Conservation (phyloP, 78 protist genomes). For the Dictyostelium firmibasis region DNA sequence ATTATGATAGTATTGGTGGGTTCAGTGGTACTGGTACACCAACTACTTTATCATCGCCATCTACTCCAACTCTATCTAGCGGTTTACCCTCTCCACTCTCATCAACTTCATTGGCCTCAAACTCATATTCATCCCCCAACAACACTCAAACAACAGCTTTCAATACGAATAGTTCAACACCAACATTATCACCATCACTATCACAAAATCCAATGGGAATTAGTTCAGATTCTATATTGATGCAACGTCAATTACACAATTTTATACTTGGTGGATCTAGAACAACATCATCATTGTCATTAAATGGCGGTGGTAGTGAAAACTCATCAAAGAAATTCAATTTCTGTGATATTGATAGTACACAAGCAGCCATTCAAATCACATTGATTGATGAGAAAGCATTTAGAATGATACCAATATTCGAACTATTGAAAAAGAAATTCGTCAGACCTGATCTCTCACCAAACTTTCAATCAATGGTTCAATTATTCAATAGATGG, state of each 20-base stretch:
- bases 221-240: background rate
- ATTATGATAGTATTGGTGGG: background rate
- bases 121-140: background rate
- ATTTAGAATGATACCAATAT: conserved; percentile 8
- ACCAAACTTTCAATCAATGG: conserved; percentile 56
- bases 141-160: background rate
- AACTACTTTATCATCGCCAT: background rate
- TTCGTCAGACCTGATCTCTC: conserved; percentile 30
- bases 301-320: background rate
- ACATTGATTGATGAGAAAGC: conserved; percentile 50
- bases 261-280: conserved; percentile 22
- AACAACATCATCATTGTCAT: background rate
- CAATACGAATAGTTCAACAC: background rate
- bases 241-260: background rate
- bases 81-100: background rate
- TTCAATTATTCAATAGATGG: conserved; percentile 56
- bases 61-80: background rate
- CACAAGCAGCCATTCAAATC: conserved; percentile 36
- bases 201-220: background rate
- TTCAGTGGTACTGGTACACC: background rate
- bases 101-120: background rate
- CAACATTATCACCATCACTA: background rate
- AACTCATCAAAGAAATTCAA: conserved; percentile 1
- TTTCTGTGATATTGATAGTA: conserved; percentile 19
- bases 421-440: conserved; percentile 26